Percentiles rank a stretch among this genome's conserved stretches.
phyloP scores from a whole-genome alignment of 129 eudicot species.

The Solidago caesia region DNA sequence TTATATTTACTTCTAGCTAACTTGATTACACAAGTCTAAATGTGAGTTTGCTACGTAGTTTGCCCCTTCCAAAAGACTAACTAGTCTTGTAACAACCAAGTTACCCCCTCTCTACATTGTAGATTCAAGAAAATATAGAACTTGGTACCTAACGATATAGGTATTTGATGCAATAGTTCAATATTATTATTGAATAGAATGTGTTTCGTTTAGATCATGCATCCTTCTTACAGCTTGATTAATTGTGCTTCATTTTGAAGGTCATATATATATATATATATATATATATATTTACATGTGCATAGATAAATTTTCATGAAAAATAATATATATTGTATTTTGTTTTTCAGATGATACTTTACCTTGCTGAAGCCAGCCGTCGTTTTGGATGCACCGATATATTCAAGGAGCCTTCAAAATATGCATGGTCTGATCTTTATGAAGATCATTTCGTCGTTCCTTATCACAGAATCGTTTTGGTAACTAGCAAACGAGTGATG shows the following conservation, averaged over 20 bases:
- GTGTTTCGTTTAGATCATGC: too few species aligned
- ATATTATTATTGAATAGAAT: too few species aligned
- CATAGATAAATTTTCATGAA: neutral
- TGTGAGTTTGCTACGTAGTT: too few species aligned
- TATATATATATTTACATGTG: too few species aligned
- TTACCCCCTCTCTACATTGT: too few species aligned
- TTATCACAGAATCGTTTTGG: slow-evolving; percentile 74
- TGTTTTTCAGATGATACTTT: slow-evolving; percentile 73
- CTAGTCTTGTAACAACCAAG: too few species aligned
- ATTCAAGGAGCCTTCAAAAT: slow-evolving; percentile 97
- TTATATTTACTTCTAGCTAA: too few species aligned
- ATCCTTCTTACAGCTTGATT: neutral
- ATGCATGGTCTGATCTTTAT: slow-evolving; percentile 92
- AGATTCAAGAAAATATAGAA: too few species aligned
- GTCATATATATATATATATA: neutral
- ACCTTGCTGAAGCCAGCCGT: slow-evolving; percentile 97
- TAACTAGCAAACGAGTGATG: slow-evolving; percentile 83
- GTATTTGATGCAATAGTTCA: too few species aligned
- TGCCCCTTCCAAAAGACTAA: too few species aligned
- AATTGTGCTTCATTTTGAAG: neutral
- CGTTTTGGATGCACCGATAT: slow-evolving; percentile 91
- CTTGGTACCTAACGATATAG: too few species aligned
- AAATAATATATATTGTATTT: neutral
- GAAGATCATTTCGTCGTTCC: slow-evolving; percentile 85
- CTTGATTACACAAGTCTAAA: too few species aligned